Evolutionary conservation across 805 yeast species (phyloP), one percentile per base, ranked within the genome.

Genomic region (Blastobotrys muscicola): DNA sequence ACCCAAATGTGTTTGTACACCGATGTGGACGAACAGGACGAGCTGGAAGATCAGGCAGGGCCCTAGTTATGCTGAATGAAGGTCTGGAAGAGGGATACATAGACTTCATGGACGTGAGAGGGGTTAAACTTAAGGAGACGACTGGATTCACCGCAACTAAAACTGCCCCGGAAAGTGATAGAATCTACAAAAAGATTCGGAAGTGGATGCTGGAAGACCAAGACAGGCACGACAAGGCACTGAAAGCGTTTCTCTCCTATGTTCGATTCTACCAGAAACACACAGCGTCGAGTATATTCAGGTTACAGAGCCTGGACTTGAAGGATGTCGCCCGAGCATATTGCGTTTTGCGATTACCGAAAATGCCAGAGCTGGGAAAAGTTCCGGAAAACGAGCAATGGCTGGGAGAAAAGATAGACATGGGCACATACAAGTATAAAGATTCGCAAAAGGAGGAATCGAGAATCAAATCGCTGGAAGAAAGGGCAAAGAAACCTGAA

Each of bases 11-110:
- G 58, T 92, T 90, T 57, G 71, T 90, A 36, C 98, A 92, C 61
- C 74, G 98, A 58, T 84, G 90, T 63, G 98, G 98, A 15, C 74
- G 98, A 56, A 86, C 98, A 0, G 98, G 95, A 0, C 69, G 98
- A 48, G 97, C 97, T 0, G 89, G 90, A 46, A 76, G 78, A 48
- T 70, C 71, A 3, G 98, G 98, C 2, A 74, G 71, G 45, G 95
- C 94, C 0, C 67, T 86, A 2, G 77, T 85, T 1, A 71, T 92
- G 63, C 63, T 92, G 33, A 79, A 75, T 48, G 71, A 71, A 39
- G 90, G 86, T 5, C 71, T 84, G 43, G 98, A 92, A 57, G 82
- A 78, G 52, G 90, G 82, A 44, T 92, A 76, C 56, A 69, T 89
- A 12, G 85, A 79, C 15, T 85, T 90, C 52, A 72, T 92, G 80